Evolutionary conservation across 2,329 filamentous ascomycete genomes (phyloP).

Genomic region (Cercospora canescens): DNA sequence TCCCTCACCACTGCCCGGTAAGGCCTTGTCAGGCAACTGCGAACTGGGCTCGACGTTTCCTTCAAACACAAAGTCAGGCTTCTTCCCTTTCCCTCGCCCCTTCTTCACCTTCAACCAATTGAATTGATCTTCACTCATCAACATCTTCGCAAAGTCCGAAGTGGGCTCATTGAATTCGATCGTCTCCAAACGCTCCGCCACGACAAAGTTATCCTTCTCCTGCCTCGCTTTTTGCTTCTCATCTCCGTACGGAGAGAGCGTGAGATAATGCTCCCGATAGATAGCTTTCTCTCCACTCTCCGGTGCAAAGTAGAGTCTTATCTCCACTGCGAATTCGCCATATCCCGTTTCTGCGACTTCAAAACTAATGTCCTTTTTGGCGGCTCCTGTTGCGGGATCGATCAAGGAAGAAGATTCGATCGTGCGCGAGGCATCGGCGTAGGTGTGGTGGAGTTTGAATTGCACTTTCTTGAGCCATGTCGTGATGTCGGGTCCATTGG

Average conservation of each 20-base stretch:
- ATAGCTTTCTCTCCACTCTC: slow-evolving; percentile 91
- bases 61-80: slow-evolving; percentile 53
- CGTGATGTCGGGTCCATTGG: slow-evolving; percentile 80
- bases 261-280: slow-evolving; percentile 90
- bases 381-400: slow-evolving; percentile 7
- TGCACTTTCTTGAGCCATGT: slow-evolving; percentile 97
- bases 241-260: slow-evolving; percentile 83
- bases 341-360: slow-evolving; percentile 90
- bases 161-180: slow-evolving; percentile 97
- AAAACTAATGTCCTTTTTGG: slow-evolving; percentile 58
- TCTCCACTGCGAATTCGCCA: slow-evolving; percentile 96
- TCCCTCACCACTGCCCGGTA: slow-evolving; percentile 70
- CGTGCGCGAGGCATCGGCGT: slow-evolving; percentile 84
- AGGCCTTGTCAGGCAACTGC: slow-evolving; percentile 66
- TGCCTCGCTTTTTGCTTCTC: slow-evolving; percentile 71
- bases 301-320: slow-evolving; percentile 89
- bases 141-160: slow-evolving; percentile 82
- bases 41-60: slow-evolving; percentile 64
- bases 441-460: slow-evolving; percentile 97
- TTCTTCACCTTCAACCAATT: slow-evolving; percentile 56
- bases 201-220: slow-evolving; percentile 63
- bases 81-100: slow-evolving; percentile 55
- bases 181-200: slow-evolving; percentile 85
- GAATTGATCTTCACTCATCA: slow-evolving; percentile 71
- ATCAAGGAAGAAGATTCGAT: slow-evolving; percentile 59